phyloP scores from a whole-genome alignment of 1,139 yeast genomes.

The Nakaseomyces bracarensis region DNA sequence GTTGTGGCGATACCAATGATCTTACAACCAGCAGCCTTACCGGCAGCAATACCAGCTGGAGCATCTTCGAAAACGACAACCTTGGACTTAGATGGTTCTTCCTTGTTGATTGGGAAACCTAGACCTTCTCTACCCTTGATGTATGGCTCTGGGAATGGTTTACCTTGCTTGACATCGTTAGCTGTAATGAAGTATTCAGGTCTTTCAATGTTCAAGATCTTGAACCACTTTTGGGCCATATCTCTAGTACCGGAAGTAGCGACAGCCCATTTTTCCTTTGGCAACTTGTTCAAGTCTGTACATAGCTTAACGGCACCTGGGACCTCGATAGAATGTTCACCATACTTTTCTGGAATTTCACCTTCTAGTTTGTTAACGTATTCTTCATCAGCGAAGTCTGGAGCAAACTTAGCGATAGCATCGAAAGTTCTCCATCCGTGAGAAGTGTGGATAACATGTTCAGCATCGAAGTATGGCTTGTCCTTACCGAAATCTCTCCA shows the following conservation, averaged over 20 bases:
- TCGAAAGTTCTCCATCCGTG: slow-evolving; percentile 83
- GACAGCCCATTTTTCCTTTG: slow-evolving; percentile 61
- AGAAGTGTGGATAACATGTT: slow-evolving; percentile 60
- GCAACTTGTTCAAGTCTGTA: slow-evolving; percentile 30
- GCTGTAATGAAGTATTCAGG: slow-evolving; percentile 77
- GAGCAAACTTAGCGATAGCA: slow-evolving; percentile 65
- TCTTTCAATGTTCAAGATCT: slow-evolving; percentile 49
- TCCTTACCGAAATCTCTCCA: slow-evolving; percentile 68
- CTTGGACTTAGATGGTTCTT: slow-evolving; percentile 32
- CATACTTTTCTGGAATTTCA: slow-evolving; percentile 62
- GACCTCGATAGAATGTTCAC: slow-evolving; percentile 62
- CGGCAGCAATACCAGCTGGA: slow-evolving; percentile 80
- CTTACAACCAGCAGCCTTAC: slow-evolving; percentile 76
- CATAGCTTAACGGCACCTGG: slow-evolving; percentile 67
- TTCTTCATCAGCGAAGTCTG: slow-evolving; percentile 59
- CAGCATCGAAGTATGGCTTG: slow-evolving; percentile 63
- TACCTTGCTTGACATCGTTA: slow-evolving; percentile 66
- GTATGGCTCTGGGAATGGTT: slow-evolving; percentile 83
- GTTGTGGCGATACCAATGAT: slow-evolving; percentile 80
- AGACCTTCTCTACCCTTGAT: slow-evolving; percentile 51
- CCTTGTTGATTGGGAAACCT: slow-evolving; percentile 40
- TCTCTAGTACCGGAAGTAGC: slow-evolving; percentile 77
- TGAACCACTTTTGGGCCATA: slow-evolving; percentile 73
- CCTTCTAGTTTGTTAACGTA: slow-evolving; percentile 65
- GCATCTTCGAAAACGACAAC: slow-evolving; percentile 80